These are phyloP conservation scores for Dactylellina leptospora DNA, from an alignment of 2,329 filamentous ascomycete species.

Conservation along the genomic window DNA sequence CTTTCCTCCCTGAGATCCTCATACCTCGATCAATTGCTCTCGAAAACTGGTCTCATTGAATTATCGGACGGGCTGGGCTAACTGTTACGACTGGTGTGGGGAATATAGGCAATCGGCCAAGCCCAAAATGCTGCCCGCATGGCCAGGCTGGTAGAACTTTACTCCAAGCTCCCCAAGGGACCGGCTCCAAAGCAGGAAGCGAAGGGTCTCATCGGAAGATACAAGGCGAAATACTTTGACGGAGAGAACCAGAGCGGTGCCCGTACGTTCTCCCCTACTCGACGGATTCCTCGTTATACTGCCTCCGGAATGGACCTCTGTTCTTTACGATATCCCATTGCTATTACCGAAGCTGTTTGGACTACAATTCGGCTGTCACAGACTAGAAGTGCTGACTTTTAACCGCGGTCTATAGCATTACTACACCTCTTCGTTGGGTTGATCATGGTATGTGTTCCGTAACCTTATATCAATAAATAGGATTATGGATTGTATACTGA, in stretches of 20 bases:
- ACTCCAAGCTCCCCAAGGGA: constrained; percentile 96
- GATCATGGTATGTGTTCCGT: constrained; percentile 63
- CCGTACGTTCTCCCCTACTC: constrained; percentile 71
- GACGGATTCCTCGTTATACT: not conserved
- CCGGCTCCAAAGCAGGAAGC: constrained; percentile 82
- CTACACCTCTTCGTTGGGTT: constrained; percentile 83
- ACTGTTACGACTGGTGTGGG: constrained; percentile 36
- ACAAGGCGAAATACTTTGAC: constrained; percentile 85
- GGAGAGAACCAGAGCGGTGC: constrained; percentile 88
- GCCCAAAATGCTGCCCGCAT: constrained; percentile 96
- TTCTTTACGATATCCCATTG: not conserved
- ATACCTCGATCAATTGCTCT: not conserved
- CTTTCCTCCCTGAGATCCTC: not conserved
- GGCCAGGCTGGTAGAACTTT: constrained; percentile 98
- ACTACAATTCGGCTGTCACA: not conserved
- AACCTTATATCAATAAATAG: not conserved
- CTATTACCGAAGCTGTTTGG: too few species aligned
- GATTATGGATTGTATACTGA: not conserved
- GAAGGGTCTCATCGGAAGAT: constrained; percentile 83
- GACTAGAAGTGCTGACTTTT: constrained; percentile 44
- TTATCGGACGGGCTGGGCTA: constrained; percentile 1
- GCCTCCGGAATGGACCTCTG: not conserved
- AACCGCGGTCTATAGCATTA: constrained; percentile 70
- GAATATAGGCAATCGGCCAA: constrained; percentile 82
- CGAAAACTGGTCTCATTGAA: constrained; percentile 14